These are phyloP conservation scores for Fusarium gaditjirri DNA, from an alignment of 2,329 filamentous ascomycete species.

Conservation along the genomic window DNA sequence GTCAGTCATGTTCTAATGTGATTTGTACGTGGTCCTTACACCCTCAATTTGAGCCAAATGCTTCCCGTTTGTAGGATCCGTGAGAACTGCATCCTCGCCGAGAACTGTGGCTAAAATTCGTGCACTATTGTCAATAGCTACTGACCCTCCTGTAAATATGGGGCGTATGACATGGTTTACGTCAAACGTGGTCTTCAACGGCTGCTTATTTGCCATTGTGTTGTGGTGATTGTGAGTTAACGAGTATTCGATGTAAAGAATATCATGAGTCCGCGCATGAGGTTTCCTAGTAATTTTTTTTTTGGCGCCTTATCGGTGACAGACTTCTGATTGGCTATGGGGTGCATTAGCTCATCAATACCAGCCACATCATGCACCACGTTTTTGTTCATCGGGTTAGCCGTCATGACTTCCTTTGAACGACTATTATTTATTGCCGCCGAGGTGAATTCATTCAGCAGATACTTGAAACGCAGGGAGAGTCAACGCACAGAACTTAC, in stretches of 20 bases:
- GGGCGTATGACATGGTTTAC: constrained; percentile 85
- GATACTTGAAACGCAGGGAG: not conserved
- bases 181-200: constrained; percentile 89
- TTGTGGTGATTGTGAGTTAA: constrained; percentile 23
- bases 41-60: constrained; percentile 90
- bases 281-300: constrained; percentile 38
- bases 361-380: constrained; percentile 19
- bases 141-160: constrained; percentile 91
- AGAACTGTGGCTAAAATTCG: constrained; percentile 86
- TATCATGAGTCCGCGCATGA: constrained; percentile 33
- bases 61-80: constrained; percentile 83
- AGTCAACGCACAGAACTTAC: not conserved
- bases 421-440: not conserved
- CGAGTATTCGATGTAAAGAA: constrained; percentile 34
- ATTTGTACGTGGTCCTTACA: constrained; percentile 57
- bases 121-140: constrained; percentile 83
- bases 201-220: constrained; percentile 68
- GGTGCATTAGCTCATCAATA: constrained; percentile 9
- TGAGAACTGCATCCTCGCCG: constrained; percentile 91
- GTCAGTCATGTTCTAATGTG: constrained; percentile 27
- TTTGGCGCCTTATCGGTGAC: constrained; percentile 19
- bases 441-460: not conserved
- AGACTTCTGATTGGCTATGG: constrained; percentile 21
- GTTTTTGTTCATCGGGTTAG: not conserved
- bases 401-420: constrained; percentile 28